A percentile compares a stretch with the other conserved stretches of the same genome.
These are phyloP conservation scores for Basidiobolus meristosporus DNA, from an alignment of 371 early-diverging fungal species.

Conservation along the genomic window DNA sequence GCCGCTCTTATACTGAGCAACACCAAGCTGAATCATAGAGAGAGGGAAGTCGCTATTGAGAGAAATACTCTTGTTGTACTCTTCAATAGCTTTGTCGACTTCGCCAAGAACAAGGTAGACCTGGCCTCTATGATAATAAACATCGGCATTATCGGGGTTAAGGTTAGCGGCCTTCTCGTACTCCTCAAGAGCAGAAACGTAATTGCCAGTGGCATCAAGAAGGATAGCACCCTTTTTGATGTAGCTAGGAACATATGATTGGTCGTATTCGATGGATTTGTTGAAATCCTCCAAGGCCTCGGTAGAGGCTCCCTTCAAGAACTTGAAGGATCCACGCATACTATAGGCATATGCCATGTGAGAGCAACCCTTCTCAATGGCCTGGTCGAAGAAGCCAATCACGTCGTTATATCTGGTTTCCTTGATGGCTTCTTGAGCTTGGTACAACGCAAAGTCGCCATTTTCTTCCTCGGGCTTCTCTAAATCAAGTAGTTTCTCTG, in stretches of 20 bases:
- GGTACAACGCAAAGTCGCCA: slow-evolving; percentile 17
- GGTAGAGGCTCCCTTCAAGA: slow-evolving; percentile 67
- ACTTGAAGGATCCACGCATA: slow-evolving; percentile 69
- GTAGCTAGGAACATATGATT: slow-evolving; percentile 58
- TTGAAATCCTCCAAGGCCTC: slow-evolving; percentile 55
- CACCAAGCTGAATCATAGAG: slow-evolving; percentile 85
- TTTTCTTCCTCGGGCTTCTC: slow-evolving; percentile 59
- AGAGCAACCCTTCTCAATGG: slow-evolving; percentile 32
- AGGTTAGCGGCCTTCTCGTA: slow-evolving; percentile 49
- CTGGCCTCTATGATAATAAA: slow-evolving; percentile 54
- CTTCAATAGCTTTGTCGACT: slow-evolving; percentile 56
- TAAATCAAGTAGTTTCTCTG: slow-evolving; percentile 54
- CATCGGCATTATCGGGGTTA: slow-evolving; percentile 47
- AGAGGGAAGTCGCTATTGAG: slow-evolving; percentile 72
- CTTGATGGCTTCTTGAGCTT: slow-evolving; percentile 13
- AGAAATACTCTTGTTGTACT: slow-evolving; percentile 63
- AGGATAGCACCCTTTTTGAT: slow-evolving; percentile 70
- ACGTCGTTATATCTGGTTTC: slow-evolving; percentile 41
- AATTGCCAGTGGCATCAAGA: slow-evolving; percentile 16
- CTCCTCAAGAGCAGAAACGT: slow-evolving; percentile 34
- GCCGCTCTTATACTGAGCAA: slow-evolving; percentile 84
- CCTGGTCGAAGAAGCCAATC: slow-evolving; percentile 38
- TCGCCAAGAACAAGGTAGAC: slow-evolving; percentile 60
- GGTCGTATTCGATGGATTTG: slow-evolving; percentile 57
- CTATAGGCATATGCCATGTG: slow-evolving; percentile 47